These are phyloP conservation scores for Exidia glandulosa DNA, from an alignment of 768 basidiomycete species.

Conservation along the genomic window DNA sequence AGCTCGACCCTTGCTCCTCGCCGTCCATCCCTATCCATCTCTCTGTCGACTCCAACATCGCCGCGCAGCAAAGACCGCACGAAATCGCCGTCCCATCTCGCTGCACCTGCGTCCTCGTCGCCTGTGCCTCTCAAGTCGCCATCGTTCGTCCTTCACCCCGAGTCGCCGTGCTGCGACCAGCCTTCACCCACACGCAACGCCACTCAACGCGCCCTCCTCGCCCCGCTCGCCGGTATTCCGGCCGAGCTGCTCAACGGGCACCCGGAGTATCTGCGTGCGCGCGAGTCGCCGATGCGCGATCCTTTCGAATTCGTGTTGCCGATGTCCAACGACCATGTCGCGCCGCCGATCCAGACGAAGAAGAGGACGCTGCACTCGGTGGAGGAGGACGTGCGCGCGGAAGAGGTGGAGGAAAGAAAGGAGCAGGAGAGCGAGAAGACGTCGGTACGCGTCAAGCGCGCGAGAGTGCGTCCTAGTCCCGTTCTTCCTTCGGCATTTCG, in stretches of 20 bases:
- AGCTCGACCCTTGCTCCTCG: background rate
- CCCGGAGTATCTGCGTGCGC: background rate
- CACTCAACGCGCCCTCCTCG: background rate
- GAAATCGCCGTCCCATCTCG: background rate
- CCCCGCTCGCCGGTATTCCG: background rate
- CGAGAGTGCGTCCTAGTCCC: no score
- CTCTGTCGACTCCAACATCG: background rate
- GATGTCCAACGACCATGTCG: no score
- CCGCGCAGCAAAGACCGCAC: no score
- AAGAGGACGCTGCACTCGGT: background rate
- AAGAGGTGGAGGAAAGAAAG: background rate
- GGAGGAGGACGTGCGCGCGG: background rate
- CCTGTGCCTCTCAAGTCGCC: no score
- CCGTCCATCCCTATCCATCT: background rate
- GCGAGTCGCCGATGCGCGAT: background rate
- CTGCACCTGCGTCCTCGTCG: no score
- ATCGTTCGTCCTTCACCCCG: background rate
- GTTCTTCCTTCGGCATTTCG: background rate
- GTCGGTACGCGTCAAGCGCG: no score
- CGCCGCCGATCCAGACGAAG: background rate
- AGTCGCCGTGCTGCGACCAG: background rate
- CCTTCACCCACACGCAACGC: background rate
- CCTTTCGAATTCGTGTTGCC: no score
- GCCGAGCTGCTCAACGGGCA: background rate
- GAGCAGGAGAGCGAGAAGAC: no score